Conservation (phyloP, 805 yeast species). For the Candida khao-thaluensis region DNA sequence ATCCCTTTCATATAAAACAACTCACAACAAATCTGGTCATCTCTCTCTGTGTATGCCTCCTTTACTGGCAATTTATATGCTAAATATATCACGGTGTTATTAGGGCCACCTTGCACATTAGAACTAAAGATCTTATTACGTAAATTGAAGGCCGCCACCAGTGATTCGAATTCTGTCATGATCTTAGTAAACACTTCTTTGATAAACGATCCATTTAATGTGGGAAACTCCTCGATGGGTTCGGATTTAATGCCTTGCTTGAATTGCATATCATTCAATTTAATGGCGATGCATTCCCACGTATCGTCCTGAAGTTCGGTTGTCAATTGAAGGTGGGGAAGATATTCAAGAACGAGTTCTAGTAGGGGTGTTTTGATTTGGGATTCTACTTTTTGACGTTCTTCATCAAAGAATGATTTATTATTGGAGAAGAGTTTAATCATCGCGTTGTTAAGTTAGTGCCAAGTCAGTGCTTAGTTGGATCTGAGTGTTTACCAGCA, state of each 20-base stretch:
- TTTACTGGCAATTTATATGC: constrained; percentile 17
- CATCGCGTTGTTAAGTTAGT: neutral
- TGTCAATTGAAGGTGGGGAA: constrained; percentile 34
- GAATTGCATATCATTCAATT: constrained; percentile 23
- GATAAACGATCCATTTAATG: constrained; percentile 26
- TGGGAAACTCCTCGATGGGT: constrained; percentile 23
- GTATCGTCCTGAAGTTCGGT: constrained; percentile 23
- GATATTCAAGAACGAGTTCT: constrained; percentile 25
- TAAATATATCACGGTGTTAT: constrained; percentile 8
- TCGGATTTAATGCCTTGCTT: constrained; percentile 12
- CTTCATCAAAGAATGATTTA: constrained; percentile 28
- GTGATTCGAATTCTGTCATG: constrained; percentile 15
- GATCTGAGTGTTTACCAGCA: too few relatives aligned
- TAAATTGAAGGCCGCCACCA: constrained; percentile 9
- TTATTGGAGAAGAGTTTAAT: constrained; percentile 10
- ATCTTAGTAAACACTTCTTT: constrained; percentile 21
- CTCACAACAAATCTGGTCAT: constrained; percentile 23
- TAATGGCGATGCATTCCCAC: constrained; percentile 38
- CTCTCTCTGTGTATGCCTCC: constrained; percentile 14
- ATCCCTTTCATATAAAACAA: constrained; percentile 19
- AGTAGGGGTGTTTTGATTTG: constrained; percentile 27
- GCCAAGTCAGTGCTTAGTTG: too few relatives aligned
- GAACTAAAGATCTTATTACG: constrained; percentile 10
- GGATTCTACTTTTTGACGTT: constrained; percentile 21
- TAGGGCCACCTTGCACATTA: constrained; percentile 1